phyloP scores from a whole-genome alignment of 495 filamentous ascomycete species.

The Penicillium atrosanguineum region DNA sequence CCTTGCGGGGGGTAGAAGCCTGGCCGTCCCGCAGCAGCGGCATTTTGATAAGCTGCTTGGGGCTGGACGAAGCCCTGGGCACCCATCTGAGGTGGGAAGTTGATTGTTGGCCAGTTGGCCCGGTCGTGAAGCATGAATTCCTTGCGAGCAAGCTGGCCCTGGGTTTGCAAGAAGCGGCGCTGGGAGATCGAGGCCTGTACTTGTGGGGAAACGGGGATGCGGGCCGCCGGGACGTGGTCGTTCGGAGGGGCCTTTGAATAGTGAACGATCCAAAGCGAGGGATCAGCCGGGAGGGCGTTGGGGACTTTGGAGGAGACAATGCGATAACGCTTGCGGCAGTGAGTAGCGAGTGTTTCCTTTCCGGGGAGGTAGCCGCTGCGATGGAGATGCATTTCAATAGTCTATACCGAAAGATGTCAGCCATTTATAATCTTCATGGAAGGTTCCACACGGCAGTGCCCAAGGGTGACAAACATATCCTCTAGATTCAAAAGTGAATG shows the following conservation, averaged over 20 bases:
- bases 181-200: conserved; percentile 60
- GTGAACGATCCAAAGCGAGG: conserved; percentile 90
- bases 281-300: conserved; percentile 65
- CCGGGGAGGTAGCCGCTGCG: conserved; percentile 70
- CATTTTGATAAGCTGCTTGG: conserved; percentile 28
- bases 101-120: conserved; percentile 82
- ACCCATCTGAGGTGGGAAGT: conserved; percentile 55
- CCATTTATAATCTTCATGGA: background rate
- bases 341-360: conserved; percentile 66
- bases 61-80: conserved; percentile 39
- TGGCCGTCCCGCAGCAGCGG: conserved; percentile 29
- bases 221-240: conserved; percentile 64
- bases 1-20: conserved; percentile 40
- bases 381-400: conserved; percentile 80
- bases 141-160: conserved; percentile 81
- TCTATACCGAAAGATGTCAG: conserved; percentile 33
- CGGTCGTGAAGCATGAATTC: conserved; percentile 93
- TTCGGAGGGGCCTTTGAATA: conserved; percentile 71
- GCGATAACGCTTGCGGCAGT: conserved; percentile 79
- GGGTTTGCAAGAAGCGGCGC: conserved; percentile 66
- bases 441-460: background rate
- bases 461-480: conserved; percentile 64
- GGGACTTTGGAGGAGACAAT: conserved; percentile 63
- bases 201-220: conserved; percentile 58
- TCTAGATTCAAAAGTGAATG: conserved; percentile 64